phyloP scores from a whole-genome alignment of 495 filamentous ascomycete species.

The Neurospora sp. region DNA sequence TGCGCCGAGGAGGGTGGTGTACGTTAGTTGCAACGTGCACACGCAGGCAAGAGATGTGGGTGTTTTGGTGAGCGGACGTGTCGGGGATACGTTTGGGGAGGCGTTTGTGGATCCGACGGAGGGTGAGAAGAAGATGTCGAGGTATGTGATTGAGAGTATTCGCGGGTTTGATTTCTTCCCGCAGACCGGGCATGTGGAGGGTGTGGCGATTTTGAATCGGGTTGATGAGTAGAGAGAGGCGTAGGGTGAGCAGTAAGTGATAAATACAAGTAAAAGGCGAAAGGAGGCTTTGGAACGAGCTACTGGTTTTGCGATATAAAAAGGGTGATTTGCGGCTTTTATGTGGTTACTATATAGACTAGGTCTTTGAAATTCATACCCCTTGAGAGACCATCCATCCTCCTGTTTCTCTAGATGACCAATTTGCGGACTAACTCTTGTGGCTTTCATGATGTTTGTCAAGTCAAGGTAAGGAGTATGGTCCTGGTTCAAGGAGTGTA shows the following conservation, averaged over 20 bases:
- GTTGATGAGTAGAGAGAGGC: conserved; percentile 18
- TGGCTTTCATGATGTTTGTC: no score
- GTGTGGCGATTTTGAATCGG: conserved; percentile 69
- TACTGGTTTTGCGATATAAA: not conserved
- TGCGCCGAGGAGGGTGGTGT: conserved; percentile 69
- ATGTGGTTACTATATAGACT: not conserved
- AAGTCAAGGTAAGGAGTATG: no score
- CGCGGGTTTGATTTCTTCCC: conserved; percentile 97
- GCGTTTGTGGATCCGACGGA: conserved; percentile 12
- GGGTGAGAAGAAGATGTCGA: conserved; percentile 32
- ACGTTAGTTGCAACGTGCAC: conserved; percentile 96
- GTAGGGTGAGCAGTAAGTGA: not conserved
- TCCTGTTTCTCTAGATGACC: not conserved
- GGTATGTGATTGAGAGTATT: conserved; percentile 84
- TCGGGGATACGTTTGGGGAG: conserved; percentile 11
- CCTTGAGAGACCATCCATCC: not conserved
- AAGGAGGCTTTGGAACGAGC: not conserved
- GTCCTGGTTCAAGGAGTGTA: no score
- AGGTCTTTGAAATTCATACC: not conserved
- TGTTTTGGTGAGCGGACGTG: conserved; percentile 57
- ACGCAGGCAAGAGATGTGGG: conserved; percentile 93
- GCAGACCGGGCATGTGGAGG: conserved; percentile 93
- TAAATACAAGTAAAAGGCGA: not conserved
- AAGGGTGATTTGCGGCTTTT: not conserved
- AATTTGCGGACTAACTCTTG: not conserved